A percentile compares a stretch with the other conserved stretches of the same genome.
Conservation (phyloP, 208 protist species). For the Trypanosoma brucei region DNA sequence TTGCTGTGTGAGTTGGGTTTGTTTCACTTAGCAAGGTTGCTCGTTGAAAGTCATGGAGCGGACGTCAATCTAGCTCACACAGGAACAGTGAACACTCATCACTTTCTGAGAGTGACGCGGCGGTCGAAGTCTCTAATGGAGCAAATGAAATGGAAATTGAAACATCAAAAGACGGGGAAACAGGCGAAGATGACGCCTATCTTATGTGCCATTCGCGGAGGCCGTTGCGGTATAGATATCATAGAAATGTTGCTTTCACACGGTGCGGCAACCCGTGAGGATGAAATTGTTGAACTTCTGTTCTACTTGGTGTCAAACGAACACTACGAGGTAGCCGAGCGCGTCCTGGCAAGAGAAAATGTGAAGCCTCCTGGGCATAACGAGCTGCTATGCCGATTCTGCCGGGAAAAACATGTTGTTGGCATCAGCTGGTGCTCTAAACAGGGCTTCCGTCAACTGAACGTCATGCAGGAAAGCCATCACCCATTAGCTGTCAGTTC, state of each 20-base stretch:
- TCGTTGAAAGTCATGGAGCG: conserved; percentile 59
- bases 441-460: conserved; percentile 31
- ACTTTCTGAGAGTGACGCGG: conserved; percentile 24
- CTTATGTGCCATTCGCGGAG: conserved; percentile 24
- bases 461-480: conserved; percentile 8
- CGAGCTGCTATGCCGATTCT: conserved; percentile 48
- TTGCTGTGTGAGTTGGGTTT: conserved; percentile 47
- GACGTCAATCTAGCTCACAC: conserved; percentile 18
- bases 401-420: conserved; percentile 17
- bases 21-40: conserved; percentile 29
- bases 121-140: neutral
- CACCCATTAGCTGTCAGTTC: conserved; percentile 50
- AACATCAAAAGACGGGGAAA: neutral
- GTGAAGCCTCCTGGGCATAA: conserved; percentile 34
- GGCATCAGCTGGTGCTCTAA: conserved; percentile 66
- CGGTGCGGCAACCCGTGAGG: conserved; percentile 25
- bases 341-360: conserved; percentile 19
- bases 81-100: neutral
- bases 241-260: conserved; percentile 40
- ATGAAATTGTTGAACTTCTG: conserved; percentile 45
- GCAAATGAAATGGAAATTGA: neutral
- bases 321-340: conserved; percentile 31
- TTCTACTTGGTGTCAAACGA: conserved; percentile 36
- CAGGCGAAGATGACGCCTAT: conserved; percentile 38
- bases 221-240: conserved; percentile 15